Conservation (phyloP, 2,329 filamentous ascomycete genomes). For the Verruconis gallopava region DNA sequence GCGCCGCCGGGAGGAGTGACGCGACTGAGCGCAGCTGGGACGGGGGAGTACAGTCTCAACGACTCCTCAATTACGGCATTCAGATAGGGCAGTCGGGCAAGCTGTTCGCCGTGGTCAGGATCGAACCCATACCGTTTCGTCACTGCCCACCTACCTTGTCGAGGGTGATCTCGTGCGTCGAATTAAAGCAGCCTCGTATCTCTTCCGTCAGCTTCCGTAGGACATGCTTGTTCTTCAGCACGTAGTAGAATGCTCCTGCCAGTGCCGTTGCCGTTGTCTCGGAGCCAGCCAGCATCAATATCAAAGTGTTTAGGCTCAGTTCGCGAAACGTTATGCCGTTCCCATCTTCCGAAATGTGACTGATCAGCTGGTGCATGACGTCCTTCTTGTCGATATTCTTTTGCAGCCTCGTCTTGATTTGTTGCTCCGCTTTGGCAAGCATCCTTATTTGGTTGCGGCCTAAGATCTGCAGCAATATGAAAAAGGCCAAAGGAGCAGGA, state of each 20-base stretch:
- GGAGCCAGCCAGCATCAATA: constrained; percentile 6
- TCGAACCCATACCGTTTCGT: no score
- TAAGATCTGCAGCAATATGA: constrained; percentile 14
- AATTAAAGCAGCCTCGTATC: neutral
- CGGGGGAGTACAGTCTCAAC: constrained; percentile 10
- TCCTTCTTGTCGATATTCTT: constrained; percentile 13
- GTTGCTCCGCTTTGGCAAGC: constrained; percentile 14
- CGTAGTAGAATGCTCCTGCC: neutral
- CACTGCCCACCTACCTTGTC: neutral
- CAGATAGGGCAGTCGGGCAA: constrained; percentile 3
- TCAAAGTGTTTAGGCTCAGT: constrained; percentile 21
- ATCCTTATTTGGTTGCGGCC: neutral
- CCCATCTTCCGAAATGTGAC: constrained; percentile 8
- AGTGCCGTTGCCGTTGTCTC: constrained; percentile 7
- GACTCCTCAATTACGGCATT: constrained; percentile 6
- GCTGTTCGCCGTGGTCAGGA: no score
- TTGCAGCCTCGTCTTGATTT: constrained; percentile 18
- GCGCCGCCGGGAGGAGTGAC: constrained; percentile 17
- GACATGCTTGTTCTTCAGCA: neutral
- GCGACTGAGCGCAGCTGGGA: constrained; percentile 16
- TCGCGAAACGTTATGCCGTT: constrained; percentile 15
- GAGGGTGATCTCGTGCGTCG: neutral
- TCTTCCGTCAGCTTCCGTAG: neutral
- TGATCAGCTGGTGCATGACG: constrained; percentile 5
- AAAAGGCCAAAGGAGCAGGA: no score